Evolutionary conservation across 2,329 filamentous ascomycete species (phyloP), one percentile per base, ranked within the genome.

Genomic region (Fusarium pseudoanthophilum): DNA sequence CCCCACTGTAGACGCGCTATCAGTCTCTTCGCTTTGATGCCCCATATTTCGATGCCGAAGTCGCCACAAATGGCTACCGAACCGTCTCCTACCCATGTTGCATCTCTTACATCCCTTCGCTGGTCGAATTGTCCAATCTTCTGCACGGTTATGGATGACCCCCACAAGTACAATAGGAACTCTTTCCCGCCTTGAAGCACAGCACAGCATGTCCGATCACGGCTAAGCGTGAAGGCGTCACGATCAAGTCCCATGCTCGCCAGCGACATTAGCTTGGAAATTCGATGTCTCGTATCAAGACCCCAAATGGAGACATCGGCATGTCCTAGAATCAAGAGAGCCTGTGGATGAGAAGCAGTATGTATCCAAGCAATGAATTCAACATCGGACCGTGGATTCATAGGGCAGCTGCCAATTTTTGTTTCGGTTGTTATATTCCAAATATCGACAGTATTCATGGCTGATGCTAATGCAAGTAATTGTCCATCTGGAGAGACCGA

Each of bases 321-420:
- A 0, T 0, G 0, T 5, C 1, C 1, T 7, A 46, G 1, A 7
- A 21, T 7, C 0, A 46, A 2, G 13, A 46, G 26, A 7, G 18
- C 26, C 1, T 5, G 8, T 0, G 45, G 26, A 15, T 46, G 11
- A 0, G 13, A 21, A 46, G 2, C 0, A 0, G 2, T 26, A 8
- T 24, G 15, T 8, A 43, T 24, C 40, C 40, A 42, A 5, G 14
- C 14, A 42, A n/a, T 9, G 5, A 6, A 42, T 40, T 6, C 4
- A 32, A 14, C 13, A 7, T 2, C 2, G 32, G 32, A 14, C 13
- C 2, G 5, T 15, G 5, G 13, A 15, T 15, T 34, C 32, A 34
- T 15, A 34, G 1, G 13, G 6, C 9, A 24, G 5, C 14, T 18
- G 15, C 3, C 15, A 4, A 43, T 5, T 26, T 13, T 24, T 18